Percentiles rank a stretch among this genome's conserved stretches.
phyloP scores from a whole-genome alignment of 78 protist genomes.

The Polysphondylium violaceum region DNA sequence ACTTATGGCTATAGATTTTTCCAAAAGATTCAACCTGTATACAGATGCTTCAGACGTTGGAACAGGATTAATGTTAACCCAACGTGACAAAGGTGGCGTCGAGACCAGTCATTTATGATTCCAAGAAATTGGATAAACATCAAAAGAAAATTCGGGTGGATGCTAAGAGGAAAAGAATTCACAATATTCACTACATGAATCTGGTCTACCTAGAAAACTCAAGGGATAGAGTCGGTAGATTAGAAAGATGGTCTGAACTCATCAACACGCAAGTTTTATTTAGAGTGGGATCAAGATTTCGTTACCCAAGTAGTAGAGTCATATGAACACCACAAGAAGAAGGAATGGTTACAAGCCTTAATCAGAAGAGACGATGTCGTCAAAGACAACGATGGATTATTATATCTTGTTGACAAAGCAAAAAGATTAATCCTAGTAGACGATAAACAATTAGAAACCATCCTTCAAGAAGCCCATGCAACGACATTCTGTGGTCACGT shows the following conservation, averaged over 20 bases:
- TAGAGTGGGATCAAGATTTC: background rate
- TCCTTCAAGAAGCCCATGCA: background rate
- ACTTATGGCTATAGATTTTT: no score
- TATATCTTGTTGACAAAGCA: background rate
- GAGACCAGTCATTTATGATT: no score
- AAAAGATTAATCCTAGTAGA: background rate
- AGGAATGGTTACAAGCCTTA: background rate
- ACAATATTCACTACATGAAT: no score
- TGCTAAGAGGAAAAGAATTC: no score
- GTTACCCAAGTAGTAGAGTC: background rate
- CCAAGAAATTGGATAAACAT: no score
- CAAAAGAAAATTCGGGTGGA: no score
- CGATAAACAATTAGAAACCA: background rate
- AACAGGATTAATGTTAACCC: no score
- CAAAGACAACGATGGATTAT: background rate
- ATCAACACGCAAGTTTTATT: background rate
- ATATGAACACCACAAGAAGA: no score
- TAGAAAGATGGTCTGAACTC: conserved; percentile 14
- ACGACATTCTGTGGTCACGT: background rate
- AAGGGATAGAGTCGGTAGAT: background rate
- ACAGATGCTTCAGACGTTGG: no score
- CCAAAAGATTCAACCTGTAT: no score
- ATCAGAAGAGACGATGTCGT: background rate
- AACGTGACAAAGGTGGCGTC: no score
- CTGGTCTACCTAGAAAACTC: background rate